Conservation (phyloP, 2,329 filamentous ascomycete species). For the Pseudocercospora macadamiae region DNA sequence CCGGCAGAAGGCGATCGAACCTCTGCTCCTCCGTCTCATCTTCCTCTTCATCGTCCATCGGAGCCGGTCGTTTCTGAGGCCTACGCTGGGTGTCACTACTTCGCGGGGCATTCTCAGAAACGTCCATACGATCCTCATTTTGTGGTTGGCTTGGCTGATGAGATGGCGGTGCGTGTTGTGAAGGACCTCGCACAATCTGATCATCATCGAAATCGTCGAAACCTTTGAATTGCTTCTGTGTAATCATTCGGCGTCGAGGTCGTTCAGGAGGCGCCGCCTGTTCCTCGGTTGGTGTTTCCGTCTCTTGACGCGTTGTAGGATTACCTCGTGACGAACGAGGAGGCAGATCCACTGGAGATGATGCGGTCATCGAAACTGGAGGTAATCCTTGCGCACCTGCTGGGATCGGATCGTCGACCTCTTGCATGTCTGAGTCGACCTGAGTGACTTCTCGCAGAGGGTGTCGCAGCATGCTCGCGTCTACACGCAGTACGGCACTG, state of each 20-base stretch:
- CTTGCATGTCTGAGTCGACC: not conserved
- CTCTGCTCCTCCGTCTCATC: constrained; percentile 49
- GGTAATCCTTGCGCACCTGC: not conserved
- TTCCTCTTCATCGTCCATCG: constrained; percentile 27
- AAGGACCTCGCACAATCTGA: constrained; percentile 30
- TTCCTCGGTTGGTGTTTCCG: constrained; percentile 8
- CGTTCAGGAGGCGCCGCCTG: constrained; percentile 11
- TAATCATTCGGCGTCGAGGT: constrained; percentile 38
- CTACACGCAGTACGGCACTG: constrained; percentile 81
- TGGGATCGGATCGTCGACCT: not conserved
- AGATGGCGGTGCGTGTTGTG: constrained; percentile 26
- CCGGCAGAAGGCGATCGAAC: constrained; percentile 74
- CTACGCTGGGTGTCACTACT: constrained; percentile 19
- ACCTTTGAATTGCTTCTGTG: constrained; percentile 61
- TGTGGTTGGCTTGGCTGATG: constrained; percentile 27
- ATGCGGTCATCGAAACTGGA: not conserved
- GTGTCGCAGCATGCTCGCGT: constrained; percentile 72
- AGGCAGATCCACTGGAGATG: not conserved
- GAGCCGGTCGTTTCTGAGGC: constrained; percentile 35
- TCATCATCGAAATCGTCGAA: constrained; percentile 44
- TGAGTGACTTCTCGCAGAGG: constrained; percentile 58
- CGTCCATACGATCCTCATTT: constrained; percentile 27
- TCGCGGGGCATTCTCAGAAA: constrained; percentile 18
- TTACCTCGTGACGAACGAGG: constrained; percentile 3
- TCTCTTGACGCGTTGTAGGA: not conserved